Conservation (phyloP, 306 rosid species). For the Quercus engelmannii region DNA sequence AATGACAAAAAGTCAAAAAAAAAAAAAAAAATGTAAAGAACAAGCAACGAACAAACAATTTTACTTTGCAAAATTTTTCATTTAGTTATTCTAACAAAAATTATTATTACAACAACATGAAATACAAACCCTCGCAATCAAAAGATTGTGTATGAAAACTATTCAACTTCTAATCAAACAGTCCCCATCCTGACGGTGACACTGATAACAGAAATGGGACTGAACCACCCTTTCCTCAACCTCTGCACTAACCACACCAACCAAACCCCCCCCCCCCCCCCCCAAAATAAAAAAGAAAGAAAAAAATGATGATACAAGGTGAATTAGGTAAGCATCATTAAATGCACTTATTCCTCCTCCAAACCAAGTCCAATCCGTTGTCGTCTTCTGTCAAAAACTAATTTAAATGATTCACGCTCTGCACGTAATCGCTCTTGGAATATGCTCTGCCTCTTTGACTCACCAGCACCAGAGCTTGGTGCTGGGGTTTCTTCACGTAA, state of each 20-base stretch:
- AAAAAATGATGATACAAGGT: not conserved
- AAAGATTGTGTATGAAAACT: not conserved
- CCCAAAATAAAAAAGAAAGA: too few relatives aligned
- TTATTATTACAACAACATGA: not conserved
- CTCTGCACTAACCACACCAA: not conserved
- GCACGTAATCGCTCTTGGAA: conserved; percentile 81
- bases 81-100: not conserved
- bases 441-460: conserved; percentile 47
- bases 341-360: conserved; percentile 56
- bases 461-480: conserved; percentile 20
- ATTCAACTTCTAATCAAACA: too few relatives aligned
- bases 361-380: conserved; percentile 65
- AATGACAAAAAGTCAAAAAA: too few relatives aligned
- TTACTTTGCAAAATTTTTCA: not conserved
- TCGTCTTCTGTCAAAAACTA: conserved; percentile 74
- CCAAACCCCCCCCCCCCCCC: not conserved
- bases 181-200: not conserved
- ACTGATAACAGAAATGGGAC: not conserved
- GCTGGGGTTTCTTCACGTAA: conserved; percentile 41
- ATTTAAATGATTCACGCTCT: conserved; percentile 84
- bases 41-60: not conserved
- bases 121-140: not conserved
- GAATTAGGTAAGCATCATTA: not conserved
- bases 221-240: not conserved
- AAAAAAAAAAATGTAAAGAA: not conserved